These are phyloP conservation scores for Sugiyamaella japonica DNA, from an alignment of 1,139 yeast genomes.

Conservation along the genomic window DNA sequence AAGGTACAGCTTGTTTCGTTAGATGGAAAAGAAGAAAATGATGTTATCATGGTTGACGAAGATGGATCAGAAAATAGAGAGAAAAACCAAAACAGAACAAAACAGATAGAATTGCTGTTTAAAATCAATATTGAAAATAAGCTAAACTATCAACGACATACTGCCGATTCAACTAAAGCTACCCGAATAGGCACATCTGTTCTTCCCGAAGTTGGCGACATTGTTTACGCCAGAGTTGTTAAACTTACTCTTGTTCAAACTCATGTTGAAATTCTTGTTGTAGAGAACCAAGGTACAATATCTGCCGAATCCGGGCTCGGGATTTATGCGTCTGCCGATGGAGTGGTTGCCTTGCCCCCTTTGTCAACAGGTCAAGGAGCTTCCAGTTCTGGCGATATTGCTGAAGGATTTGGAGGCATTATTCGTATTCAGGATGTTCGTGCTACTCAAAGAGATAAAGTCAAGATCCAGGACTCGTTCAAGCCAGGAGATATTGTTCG, in stretches of 20 bases:
- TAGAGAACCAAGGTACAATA: constrained; percentile 64
- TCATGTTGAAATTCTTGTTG: constrained; percentile 76
- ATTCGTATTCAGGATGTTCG: constrained; percentile 87
- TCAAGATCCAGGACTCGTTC: constrained; percentile 74
- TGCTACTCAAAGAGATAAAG: constrained; percentile 86
- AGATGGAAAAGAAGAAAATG: constrained; percentile 29
- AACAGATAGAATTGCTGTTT: constrained; percentile 28
- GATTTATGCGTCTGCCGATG: constrained; percentile 52
- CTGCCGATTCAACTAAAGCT: constrained; percentile 28
- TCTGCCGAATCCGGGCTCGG: constrained; percentile 68
- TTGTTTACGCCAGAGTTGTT: constrained; percentile 75
- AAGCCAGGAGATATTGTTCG: constrained; percentile 92
- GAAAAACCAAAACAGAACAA: constrained; percentile 15
- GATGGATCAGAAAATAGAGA: constrained; percentile 27
- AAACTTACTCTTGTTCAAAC: constrained; percentile 71
- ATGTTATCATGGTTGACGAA: constrained; percentile 26
- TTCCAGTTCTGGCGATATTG: constrained; percentile 58
- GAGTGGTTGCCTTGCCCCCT: constrained; percentile 36
- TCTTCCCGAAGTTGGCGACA: constrained; percentile 82
- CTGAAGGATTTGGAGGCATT: constrained; percentile 89
- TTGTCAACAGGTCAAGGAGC: constrained; percentile 46
- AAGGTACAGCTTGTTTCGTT: constrained; percentile 40
- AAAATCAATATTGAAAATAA: constrained; percentile 43
- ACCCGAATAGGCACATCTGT: constrained; percentile 40
- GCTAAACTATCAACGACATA: constrained; percentile 28